These are phyloP conservation scores for Leishmania amazonensis DNA, from an alignment of 208 protist species.

Conservation along the genomic window DNA sequence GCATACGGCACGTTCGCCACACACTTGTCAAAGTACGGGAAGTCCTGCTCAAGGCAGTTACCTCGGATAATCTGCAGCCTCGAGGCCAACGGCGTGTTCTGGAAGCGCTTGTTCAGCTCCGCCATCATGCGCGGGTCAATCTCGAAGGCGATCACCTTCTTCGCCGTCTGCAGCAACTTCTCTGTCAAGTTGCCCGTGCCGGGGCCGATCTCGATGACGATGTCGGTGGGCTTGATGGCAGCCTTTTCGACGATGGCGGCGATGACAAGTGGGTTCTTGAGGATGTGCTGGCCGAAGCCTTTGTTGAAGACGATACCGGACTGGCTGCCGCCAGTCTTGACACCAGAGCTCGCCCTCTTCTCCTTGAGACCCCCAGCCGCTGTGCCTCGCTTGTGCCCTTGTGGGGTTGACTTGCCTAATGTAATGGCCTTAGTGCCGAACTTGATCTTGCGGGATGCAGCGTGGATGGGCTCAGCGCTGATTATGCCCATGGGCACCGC, in stretches of 20 bases:
- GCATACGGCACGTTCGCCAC: constrained; percentile 99
- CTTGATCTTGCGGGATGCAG: constrained; percentile 63
- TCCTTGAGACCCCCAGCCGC: constrained; percentile 32
- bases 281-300: constrained; percentile 98
- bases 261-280: constrained; percentile 99
- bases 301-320: constrained; percentile 97
- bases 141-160: constrained; percentile 99
- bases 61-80: constrained; percentile 98
- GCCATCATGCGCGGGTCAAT: constrained; percentile 99
- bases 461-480: constrained; percentile 61
- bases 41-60: constrained; percentile 98
- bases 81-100: constrained; percentile 80
- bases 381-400: constrained; percentile 23
- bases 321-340: constrained; percentile 79
- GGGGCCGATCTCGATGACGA: constrained; percentile 99
- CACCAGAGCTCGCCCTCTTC: constrained; percentile 40
- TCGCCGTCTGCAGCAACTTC: constrained; percentile 96
- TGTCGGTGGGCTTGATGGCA: constrained; percentile 96
- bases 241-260: constrained; percentile 98
- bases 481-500: constrained; percentile 88
- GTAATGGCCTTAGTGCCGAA: constrained; percentile 76
- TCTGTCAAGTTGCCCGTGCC: constrained; percentile 99
- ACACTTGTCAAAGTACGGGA: constrained; percentile 99
- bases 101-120: constrained; percentile 99
- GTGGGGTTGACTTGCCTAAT: constrained; percentile 66